A percentile compares a stretch with the other conserved stretches of the same genome.
phyloP scores from a whole-genome alignment of 2,329 filamentous ascomycete genomes.

The Penicillium hesseltinei region DNA sequence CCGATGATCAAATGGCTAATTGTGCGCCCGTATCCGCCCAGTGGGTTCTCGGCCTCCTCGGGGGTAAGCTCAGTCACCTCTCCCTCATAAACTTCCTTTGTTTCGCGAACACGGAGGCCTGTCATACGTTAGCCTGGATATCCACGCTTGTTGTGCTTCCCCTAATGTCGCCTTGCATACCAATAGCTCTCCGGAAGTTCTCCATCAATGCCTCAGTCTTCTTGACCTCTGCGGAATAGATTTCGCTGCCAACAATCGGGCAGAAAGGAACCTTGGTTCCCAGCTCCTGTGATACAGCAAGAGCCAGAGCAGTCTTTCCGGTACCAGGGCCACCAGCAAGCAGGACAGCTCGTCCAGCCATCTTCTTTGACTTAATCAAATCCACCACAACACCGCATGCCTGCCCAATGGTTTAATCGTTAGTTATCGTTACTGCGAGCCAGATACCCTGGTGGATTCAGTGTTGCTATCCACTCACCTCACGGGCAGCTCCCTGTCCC shows the following conservation, averaged over 20 bases:
- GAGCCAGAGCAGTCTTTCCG: conserved; percentile 92
- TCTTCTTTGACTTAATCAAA: conserved; percentile 92
- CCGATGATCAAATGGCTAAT: conserved; percentile 95
- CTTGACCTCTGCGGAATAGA: conserved; percentile 98
- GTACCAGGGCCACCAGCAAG: conserved; percentile 93
- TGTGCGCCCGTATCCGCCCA: conserved; percentile 95
- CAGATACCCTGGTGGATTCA: neutral
- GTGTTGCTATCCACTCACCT: conserved; percentile 57
- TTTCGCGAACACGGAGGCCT: conserved; percentile 90
- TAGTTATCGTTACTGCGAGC: conserved; percentile 11
- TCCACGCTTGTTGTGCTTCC: neutral
- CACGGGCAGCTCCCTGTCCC: conserved; percentile 81
- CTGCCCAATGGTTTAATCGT: conserved; percentile 45
- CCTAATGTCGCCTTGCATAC: conserved; percentile 46
- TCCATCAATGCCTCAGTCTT: conserved; percentile 99
- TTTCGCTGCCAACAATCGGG: conserved; percentile 95
- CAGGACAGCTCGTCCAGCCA: conserved; percentile 91
- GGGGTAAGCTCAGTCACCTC: conserved; percentile 97
- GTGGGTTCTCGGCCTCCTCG: conserved; percentile 95
- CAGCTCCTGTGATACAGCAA: conserved; percentile 94
- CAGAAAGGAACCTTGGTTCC: conserved; percentile 98
- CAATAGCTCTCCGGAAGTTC: conserved; percentile 96
- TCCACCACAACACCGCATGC: conserved; percentile 96
- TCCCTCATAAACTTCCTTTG: conserved; percentile 98
- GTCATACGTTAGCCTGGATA: conserved; percentile 17